Conservation (phyloP, 2,329 filamentous ascomycete species). For the Aspergillus uvarum region DNA sequence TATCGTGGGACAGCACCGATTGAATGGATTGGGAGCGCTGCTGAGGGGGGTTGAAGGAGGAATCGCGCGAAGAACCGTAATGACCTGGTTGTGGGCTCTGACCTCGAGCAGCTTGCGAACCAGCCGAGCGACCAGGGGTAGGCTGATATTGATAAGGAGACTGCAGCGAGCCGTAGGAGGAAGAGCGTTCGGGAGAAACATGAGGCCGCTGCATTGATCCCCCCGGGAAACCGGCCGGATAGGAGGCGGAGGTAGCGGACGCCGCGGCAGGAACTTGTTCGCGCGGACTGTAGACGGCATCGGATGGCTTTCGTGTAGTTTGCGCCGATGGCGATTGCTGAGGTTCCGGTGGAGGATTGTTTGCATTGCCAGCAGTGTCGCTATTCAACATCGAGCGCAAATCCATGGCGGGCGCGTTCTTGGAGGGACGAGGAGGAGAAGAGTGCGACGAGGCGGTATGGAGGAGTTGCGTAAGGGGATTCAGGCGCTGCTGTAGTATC, state of each 20-base stretch:
- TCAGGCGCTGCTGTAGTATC: not conserved
- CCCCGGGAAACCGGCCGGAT: slow-evolving; percentile 28
- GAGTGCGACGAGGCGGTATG: not conserved
- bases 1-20: slow-evolving; percentile 38
- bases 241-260: slow-evolving; percentile 25
- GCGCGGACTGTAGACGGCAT: slow-evolving; percentile 28
- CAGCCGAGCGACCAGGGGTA: slow-evolving; percentile 31
- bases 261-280: slow-evolving; percentile 21
- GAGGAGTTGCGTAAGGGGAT: not conserved
- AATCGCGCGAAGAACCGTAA: slow-evolving; percentile 39
- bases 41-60: slow-evolving; percentile 40
- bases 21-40: slow-evolving; percentile 42
- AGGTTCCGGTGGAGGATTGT: slow-evolving; percentile 27
- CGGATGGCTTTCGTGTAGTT: slow-evolving; percentile 30
- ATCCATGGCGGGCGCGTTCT: slow-evolving; percentile 44
- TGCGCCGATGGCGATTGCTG: slow-evolving; percentile 26
- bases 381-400: slow-evolving; percentile 55
- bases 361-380: slow-evolving; percentile 38
- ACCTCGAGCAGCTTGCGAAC: slow-evolving; percentile 31
- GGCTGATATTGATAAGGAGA: slow-evolving; percentile 44
- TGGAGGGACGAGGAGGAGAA: not conserved
- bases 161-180: slow-evolving; percentile 40
- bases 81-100: slow-evolving; percentile 36
- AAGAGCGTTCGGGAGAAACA: slow-evolving; percentile 44
- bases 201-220: slow-evolving; percentile 41